A percentile compares a stretch with the other conserved stretches of the same genome.
Evolutionary conservation across 352 stramenopile species (phyloP).

Genomic region (Elongisporangium undulatum): DNA sequence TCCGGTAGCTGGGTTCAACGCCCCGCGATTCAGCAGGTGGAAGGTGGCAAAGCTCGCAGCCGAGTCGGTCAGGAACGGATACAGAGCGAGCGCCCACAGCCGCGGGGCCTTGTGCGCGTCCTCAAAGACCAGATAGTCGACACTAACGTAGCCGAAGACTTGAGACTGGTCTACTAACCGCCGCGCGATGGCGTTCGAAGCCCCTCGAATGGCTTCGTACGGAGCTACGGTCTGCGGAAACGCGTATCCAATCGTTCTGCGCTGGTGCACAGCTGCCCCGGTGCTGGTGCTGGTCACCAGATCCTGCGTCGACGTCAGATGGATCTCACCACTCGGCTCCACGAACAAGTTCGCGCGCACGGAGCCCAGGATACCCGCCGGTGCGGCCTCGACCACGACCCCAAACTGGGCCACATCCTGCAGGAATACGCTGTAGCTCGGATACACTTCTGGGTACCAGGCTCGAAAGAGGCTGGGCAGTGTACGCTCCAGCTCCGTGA

Average conservation of each 20-base stretch:
- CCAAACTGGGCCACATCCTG: conserved; percentile 60
- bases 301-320: conserved; percentile 71
- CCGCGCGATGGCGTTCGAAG: conserved; percentile 42
- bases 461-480: conserved; percentile 15
- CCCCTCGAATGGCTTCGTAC: conserved; percentile 64
- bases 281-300: conserved; percentile 20
- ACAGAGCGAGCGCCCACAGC: conserved; percentile 70
- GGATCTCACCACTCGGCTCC: conserved; percentile 55
- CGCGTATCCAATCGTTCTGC: conserved; percentile 47
- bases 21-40: conserved; percentile 51
- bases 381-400: conserved; percentile 76
- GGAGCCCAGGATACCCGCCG: conserved; percentile 30
- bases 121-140: conserved; percentile 75
- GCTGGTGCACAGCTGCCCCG: conserved; percentile 14
- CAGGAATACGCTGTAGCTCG: conserved; percentile 55
- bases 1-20: conserved; percentile 28
- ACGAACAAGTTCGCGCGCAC: conserved; percentile 81
- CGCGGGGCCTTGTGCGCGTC: conserved; percentile 48
- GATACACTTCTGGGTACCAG: conserved; percentile 45
- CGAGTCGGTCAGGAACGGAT: conserved; percentile 77
- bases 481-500: conserved; percentile 55
- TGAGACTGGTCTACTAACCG: conserved; percentile 26
- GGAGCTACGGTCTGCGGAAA: conserved; percentile 82
- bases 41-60: conserved; percentile 69
- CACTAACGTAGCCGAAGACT: conserved; percentile 79